Evolutionary conservation across 2,329 filamentous ascomycete species (phyloP), one percentile per base, ranked within the genome.

Genomic region (Ascochyta koolunga): DNA sequence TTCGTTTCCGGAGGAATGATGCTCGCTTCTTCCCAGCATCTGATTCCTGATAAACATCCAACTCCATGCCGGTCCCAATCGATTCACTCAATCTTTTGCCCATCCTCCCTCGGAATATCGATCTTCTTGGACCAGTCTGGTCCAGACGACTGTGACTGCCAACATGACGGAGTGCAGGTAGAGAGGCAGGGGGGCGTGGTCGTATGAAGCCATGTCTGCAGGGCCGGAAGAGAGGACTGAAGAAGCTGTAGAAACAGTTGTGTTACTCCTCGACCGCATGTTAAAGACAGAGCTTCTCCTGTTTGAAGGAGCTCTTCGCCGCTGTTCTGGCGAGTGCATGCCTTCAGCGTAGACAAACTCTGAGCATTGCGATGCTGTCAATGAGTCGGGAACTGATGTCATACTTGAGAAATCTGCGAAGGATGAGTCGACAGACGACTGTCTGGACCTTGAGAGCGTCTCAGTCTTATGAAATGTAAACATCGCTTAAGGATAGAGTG

Each of bases 181-280:
- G 68, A 13, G 65, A 66, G 21, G 61, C 59, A 29, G 66, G 63
- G 21, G 61, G 40, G 11, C 21, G 15, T 46, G 35, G 32, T 50
- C 31, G 41, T 54, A 46, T 2, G 40, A 55, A 35, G 62, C 56
- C 67, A 69, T 70, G 38, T 57, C 62, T 35, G 61, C 46, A 47
- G 66, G 59, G 31, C 57, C 58, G 10, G 64, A 54, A 31, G 67
- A 68, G 11, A 62, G 48, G 33, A 67, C 22, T 5, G 68, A 71
- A 21, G 71, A 72, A 8, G 65, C 59, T n/a, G 60, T 63, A n/a
- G 73, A 75, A 15, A 61, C 64, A 29, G 67, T 63, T 7, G 74
- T 76, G 21, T 75, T 76, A 38, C 73, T 76, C 45, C 74, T 64
- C 7, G 72, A 71, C 32, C 74, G 69, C 27, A 75, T 54, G 19